phyloP scores from a whole-genome alignment of 2,329 filamentous ascomycete genomes.

The Nigrograna mackinnonii region DNA sequence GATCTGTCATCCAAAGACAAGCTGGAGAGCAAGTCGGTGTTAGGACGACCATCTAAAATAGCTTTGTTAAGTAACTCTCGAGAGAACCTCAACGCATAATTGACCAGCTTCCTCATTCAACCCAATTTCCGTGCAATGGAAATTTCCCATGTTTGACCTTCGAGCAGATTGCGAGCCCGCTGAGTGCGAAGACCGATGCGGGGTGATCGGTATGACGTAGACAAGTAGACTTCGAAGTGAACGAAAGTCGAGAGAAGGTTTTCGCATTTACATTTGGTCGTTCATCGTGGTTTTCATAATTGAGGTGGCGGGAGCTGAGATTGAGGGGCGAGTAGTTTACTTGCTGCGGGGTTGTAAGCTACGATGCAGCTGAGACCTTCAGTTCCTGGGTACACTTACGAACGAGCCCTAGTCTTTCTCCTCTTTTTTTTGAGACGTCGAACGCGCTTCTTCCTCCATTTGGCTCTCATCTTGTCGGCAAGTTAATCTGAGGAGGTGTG shows the following conservation, averaged over 20 bases:
- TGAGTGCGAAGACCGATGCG: conserved; percentile 25
- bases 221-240: conserved; percentile 19
- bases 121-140: conserved; percentile 30
- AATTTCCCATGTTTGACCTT: conserved; percentile 18
- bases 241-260: conserved; percentile 21
- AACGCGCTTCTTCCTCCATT: conserved; percentile 99
- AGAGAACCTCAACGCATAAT: conserved; percentile 34
- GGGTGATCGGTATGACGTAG: conserved; percentile 15
- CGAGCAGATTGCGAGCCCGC: conserved; percentile 22
- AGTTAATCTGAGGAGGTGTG: conserved; percentile 22
- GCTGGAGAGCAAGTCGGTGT: conserved; percentile 37
- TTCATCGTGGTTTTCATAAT: conserved; percentile 28
- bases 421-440: conserved; percentile 99
- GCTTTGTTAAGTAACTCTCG: conserved; percentile 36
- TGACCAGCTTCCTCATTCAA: conserved; percentile 36
- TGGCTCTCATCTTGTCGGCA: conserved; percentile 77
- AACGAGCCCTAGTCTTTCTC: conserved; percentile 99
- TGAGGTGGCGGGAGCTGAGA: conserved; percentile 37
- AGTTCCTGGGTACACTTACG: conserved; percentile 63
- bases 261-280: conserved; percentile 8
- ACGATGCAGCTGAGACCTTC: neutral
- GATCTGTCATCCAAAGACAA: conserved; percentile 40
- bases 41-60: conserved; percentile 34
- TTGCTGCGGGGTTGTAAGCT: conserved; percentile 39
- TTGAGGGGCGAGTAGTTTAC: conserved; percentile 53